Percentiles rank a stretch among this genome's conserved stretches.
These are phyloP conservation scores for Hirschioporus abietinus DNA, from an alignment of 768 basidiomycete genomes.

Conservation along the genomic window DNA sequence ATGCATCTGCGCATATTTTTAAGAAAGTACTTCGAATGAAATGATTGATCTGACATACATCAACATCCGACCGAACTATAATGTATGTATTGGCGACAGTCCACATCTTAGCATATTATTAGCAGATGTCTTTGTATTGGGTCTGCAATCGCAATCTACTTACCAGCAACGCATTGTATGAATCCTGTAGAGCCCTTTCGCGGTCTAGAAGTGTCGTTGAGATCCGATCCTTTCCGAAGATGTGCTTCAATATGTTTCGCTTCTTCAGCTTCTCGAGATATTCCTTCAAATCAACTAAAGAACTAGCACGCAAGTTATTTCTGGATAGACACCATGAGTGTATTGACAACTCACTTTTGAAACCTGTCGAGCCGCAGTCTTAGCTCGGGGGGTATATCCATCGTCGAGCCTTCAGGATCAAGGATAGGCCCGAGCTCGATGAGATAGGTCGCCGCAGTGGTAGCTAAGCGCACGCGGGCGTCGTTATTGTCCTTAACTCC, in stretches of 20 bases:
- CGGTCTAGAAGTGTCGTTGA: background rate
- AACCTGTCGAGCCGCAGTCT: background rate
- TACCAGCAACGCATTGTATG: too few species aligned
- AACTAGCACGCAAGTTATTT: background rate
- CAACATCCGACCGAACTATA: too few species aligned
- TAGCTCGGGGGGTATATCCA: background rate
- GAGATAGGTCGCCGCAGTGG: background rate
- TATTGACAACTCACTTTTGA: background rate
- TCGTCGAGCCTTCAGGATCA: background rate
- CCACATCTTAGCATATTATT: too few species aligned
- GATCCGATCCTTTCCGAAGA: background rate
- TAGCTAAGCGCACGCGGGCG: background rate
- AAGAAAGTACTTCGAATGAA: too few species aligned
- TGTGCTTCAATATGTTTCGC: background rate
- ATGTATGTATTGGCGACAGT: too few species aligned
- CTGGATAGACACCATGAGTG: background rate
- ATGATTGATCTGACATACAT: too few species aligned
- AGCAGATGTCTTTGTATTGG: too few species aligned
- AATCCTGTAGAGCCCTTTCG: background rate
- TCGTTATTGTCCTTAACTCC: background rate
- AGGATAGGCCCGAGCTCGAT: background rate
- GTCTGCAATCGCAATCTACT: too few species aligned
- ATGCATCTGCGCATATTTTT: too few species aligned
- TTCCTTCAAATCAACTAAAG: background rate
- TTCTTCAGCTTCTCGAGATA: background rate